phyloP scores from a whole-genome alignment of 2,329 filamentous ascomycete genomes.

The Leptographium wingfieldii region DNA sequence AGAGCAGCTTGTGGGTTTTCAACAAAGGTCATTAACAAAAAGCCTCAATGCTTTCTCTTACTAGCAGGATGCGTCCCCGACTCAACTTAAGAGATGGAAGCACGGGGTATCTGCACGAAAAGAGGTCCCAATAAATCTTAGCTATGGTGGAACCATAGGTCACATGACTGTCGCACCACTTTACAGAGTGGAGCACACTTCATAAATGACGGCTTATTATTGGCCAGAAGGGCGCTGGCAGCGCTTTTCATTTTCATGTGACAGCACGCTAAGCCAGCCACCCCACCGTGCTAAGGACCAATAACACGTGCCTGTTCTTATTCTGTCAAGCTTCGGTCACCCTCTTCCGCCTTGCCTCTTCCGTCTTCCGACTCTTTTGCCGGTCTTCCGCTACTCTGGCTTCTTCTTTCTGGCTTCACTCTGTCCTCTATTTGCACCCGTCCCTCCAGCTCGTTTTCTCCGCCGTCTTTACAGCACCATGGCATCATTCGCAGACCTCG shows the following conservation, averaged over 20 bases:
- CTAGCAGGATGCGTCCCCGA: too few species aligned
- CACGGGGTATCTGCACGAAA: too few species aligned
- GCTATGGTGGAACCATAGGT: too few species aligned
- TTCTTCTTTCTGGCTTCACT: not conserved
- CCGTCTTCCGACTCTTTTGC: not conserved
- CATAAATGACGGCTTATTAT: too few species aligned
- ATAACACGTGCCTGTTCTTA: not conserved
- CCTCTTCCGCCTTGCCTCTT: not conserved
- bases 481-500: constrained; percentile 2
- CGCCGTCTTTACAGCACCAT: not conserved
- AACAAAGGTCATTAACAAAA: too few species aligned
- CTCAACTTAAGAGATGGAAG: too few species aligned
- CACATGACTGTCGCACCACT: too few species aligned
- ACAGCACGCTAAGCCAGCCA: not conserved
- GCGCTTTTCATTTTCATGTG: not conserved
- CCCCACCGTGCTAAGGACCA: not conserved
- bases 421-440: not conserved
- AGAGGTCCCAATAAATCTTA: too few species aligned
- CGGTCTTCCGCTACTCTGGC: not conserved
- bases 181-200: not conserved
- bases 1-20: too few species aligned
- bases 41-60: too few species aligned
- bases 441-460: too few species aligned
- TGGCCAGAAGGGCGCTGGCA: too few species aligned
- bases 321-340: not conserved